Evolutionary conservation across 2,329 filamentous ascomycete species (phyloP).

Genomic region (Talaromyces verruculosus): DNA sequence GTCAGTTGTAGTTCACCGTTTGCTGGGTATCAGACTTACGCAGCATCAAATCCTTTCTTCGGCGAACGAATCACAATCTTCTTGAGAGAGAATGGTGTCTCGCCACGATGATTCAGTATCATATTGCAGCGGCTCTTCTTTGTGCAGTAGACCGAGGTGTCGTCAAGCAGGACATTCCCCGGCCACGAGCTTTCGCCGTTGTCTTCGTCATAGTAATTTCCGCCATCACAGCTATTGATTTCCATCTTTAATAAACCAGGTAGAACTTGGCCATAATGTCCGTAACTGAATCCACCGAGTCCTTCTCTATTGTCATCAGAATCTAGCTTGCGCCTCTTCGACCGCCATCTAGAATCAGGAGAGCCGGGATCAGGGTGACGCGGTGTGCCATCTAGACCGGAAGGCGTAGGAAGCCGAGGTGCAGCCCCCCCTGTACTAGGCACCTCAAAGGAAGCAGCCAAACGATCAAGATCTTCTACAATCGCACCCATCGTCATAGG

Average conservation of each 20-base stretch:
- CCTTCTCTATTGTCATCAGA: slow-evolving; percentile 56
- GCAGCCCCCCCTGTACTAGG: neutral
- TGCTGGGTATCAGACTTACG: slow-evolving; percentile 60
- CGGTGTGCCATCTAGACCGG: neutral
- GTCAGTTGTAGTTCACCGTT: neutral
- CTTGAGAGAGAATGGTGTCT: slow-evolving; percentile 76
- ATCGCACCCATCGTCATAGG: slow-evolving; percentile 2
- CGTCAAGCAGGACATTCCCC: slow-evolving; percentile 80
- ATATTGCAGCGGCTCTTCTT: slow-evolving; percentile 86
- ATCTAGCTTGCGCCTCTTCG: slow-evolving; percentile 71
- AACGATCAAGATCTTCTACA: neutral
- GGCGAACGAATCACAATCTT: slow-evolving; percentile 88
- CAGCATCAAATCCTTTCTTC: slow-evolving; percentile 75
- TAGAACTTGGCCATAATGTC: slow-evolving; percentile 82
- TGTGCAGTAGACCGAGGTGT: slow-evolving; percentile 85
- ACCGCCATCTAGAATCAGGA: slow-evolving; percentile 47
- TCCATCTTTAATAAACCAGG: slow-evolving; percentile 81
- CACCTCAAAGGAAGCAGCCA: neutral
- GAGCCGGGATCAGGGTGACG: slow-evolving; percentile 23
- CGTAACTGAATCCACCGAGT: slow-evolving; percentile 69
- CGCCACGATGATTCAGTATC: slow-evolving; percentile 76
- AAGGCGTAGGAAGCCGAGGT: slow-evolving; percentile 2
- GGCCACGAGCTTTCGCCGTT: slow-evolving; percentile 60
- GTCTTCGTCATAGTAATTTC: slow-evolving; percentile 63
- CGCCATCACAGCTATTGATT: slow-evolving; percentile 84